Percentiles rank a stretch among this genome's conserved stretches.
Conservation (phyloP, 176 grass and related monocot species). For the Bonia amplexicaulis region DNA sequence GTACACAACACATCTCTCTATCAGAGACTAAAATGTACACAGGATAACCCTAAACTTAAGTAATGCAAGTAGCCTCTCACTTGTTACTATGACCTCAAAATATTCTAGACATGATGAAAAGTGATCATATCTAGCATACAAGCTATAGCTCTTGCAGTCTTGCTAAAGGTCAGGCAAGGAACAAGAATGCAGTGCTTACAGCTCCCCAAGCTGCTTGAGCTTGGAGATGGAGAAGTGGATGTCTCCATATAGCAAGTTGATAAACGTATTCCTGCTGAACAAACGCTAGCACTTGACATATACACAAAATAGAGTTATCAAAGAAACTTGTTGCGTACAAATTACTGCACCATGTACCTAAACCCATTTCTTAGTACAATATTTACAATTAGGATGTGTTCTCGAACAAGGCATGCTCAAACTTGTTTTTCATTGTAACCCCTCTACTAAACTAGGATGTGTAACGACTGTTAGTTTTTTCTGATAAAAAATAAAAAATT, state of each 20-base stretch:
- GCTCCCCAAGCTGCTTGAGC: conserved; percentile 87
- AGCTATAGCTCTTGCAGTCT: neutral
- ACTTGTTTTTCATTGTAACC: too few species aligned
- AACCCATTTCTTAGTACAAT: neutral
- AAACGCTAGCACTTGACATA: neutral
- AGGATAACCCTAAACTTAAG: neutral
- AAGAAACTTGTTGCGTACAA: neutral
- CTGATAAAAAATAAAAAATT: too few species aligned
- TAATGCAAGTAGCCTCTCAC: neutral
- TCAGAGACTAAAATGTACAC: neutral
- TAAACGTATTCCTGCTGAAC: conserved; percentile 69
- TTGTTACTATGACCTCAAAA: neutral
- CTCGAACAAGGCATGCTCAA: neutral
- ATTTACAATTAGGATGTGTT: neutral
- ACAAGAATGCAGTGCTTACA: conserved; percentile 51
- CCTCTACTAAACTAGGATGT: too few species aligned
- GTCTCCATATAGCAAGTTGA: conserved; percentile 82
- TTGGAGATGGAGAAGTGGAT: conserved; percentile 97
- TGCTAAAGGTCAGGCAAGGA: neutral
- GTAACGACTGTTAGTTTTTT: too few species aligned
- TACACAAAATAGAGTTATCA: neutral
- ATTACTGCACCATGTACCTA: neutral
- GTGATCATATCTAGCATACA: neutral
- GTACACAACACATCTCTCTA: neutral
- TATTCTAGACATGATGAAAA: neutral